Evolutionary conservation across 140 eudicot genomes (phyloP).

Genomic region (Artemisia princeps): DNA sequence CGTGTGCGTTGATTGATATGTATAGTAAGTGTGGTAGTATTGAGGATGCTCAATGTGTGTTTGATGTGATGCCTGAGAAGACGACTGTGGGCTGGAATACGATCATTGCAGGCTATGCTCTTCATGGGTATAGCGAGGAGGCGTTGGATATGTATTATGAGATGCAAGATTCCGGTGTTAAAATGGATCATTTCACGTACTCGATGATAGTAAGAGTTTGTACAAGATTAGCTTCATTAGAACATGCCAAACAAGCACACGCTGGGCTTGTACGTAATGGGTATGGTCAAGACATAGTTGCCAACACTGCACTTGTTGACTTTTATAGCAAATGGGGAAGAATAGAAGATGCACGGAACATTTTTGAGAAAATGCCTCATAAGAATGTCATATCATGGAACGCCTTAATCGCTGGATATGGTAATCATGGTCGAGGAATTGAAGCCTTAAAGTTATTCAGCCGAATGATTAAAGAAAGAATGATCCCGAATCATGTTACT

Average conservation of each 20-base stretch:
- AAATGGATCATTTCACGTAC: conserved; percentile 80
- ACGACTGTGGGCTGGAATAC: conserved; percentile 76
- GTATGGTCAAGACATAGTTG: conserved; percentile 65
- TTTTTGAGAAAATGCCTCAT: conserved; percentile 66
- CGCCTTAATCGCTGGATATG: conserved; percentile 80
- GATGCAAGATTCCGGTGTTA: conserved; percentile 72
- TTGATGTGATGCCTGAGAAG: conserved; percentile 61
- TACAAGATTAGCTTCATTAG: conserved; percentile 66
- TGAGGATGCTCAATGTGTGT: conserved; percentile 57
- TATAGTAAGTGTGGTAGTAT: conserved; percentile 83
- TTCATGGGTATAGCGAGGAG: conserved; percentile 79
- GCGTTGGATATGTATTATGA: conserved; percentile 64
- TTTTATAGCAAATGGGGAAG: conserved; percentile 92
- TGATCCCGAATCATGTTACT: conserved; percentile 74
- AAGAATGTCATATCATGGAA: conserved; percentile 78
- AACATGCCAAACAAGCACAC: conserved; percentile 78
- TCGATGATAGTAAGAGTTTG: conserved; percentile 63
- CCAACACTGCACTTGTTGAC: conserved; percentile 80
- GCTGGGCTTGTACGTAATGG: conserved; percentile 79
- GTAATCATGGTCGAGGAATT: conserved; percentile 66
- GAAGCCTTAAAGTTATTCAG: conserved; percentile 67
- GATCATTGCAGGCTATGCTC: conserved; percentile 73
- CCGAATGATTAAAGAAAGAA: conserved; percentile 53
- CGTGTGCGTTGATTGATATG: conserved; percentile 88
- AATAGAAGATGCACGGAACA: conserved; percentile 63